Percentiles rank a stretch among this genome's conserved stretches.
These are phyloP conservation scores for Garcia nutans DNA, from an alignment of 345 rosid species.

Conservation along the genomic window DNA sequence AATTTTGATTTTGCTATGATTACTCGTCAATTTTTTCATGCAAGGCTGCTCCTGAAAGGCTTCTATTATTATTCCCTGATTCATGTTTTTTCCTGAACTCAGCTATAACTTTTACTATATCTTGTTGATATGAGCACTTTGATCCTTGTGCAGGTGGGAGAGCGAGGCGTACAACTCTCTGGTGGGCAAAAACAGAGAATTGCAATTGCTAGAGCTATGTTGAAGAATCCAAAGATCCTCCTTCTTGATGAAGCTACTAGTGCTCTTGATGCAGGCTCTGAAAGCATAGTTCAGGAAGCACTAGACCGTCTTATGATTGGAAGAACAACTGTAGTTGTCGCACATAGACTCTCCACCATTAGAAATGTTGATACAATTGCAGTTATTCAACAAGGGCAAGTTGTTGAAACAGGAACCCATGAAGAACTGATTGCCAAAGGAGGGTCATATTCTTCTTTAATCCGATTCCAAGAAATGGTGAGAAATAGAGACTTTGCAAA, in stretches of 20 bases:
- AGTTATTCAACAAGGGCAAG: conserved; percentile 95
- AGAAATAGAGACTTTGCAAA: conserved; percentile 82
- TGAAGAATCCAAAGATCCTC: conserved; percentile 90
- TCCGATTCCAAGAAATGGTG: conserved; percentile 94
- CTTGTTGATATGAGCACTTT: neutral
- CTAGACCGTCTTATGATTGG: conserved; percentile 97
- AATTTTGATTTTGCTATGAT: neutral
- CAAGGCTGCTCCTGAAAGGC: neutral
- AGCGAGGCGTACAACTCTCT: conserved; percentile 93
- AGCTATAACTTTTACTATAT: neutral
- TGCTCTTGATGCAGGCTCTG: conserved; percentile 97
- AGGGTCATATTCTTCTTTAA: conserved; percentile 86
- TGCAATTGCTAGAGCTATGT: conserved; percentile 97
- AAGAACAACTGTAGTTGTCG: conserved; percentile 94
- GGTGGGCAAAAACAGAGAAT: conserved; percentile 99
- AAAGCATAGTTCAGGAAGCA: conserved; percentile 98
- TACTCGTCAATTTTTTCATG: neutral
- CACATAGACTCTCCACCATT: conserved; percentile 96
- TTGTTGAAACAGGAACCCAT: conserved; percentile 94
- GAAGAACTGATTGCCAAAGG: conserved; percentile 81
- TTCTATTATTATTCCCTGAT: neutral
- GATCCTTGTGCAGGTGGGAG: conserved; percentile 68
- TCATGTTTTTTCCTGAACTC: neutral
- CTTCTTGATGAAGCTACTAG: conserved; percentile 99
- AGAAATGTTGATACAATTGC: conserved; percentile 91